Evolutionary conservation across 371 early-diverging fungal genomes (phyloP).

Genomic region (Lichtheimia hyalospora): DNA sequence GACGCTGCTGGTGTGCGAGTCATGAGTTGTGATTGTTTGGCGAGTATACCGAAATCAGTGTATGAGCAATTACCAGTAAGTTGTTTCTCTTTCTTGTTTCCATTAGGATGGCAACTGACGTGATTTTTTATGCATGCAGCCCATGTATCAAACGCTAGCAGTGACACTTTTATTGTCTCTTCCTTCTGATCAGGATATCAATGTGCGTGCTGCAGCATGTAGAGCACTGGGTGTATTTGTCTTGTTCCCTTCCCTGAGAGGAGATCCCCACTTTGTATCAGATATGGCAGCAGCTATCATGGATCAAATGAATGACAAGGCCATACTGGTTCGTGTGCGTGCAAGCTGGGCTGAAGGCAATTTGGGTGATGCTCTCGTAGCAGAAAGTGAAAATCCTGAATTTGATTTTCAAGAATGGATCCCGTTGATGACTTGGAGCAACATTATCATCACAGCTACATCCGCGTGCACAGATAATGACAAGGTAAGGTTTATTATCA

Average conservation of each 20-base stretch:
- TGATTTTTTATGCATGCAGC: conserved; percentile 23
- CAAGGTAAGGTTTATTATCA: conserved; percentile 43
- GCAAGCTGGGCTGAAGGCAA: conserved; percentile 82
- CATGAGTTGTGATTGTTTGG: conserved; percentile 64
- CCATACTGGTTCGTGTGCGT: conserved; percentile 61
- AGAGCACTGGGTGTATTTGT: conserved; percentile 69
- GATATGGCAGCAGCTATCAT: conserved; percentile 54
- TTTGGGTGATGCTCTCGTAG: conserved; percentile 65
- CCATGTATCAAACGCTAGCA: conserved; percentile 43
- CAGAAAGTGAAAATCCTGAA: conserved; percentile 34
- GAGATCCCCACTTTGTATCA: conserved; percentile 56
- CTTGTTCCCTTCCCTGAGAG: conserved; percentile 55
- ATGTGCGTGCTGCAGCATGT: conserved; percentile 70
- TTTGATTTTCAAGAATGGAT: conserved; percentile 38
- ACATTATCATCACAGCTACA: conserved; percentile 50
- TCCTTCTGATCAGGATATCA: conserved; percentile 51
- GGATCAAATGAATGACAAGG: conserved; percentile 46
- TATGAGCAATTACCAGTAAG: conserved; percentile 50
- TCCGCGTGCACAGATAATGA: conserved; percentile 71
- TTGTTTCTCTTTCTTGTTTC: not conserved
- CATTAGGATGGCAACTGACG: not conserved
- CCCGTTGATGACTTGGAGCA: conserved; percentile 41
- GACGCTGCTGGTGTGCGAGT: conserved; percentile 48
- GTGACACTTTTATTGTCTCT: conserved; percentile 55
- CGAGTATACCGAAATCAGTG: conserved; percentile 45